Evolutionary conservation across 78 protist species (phyloP).

Genomic region (Acrasis kona): DNA sequence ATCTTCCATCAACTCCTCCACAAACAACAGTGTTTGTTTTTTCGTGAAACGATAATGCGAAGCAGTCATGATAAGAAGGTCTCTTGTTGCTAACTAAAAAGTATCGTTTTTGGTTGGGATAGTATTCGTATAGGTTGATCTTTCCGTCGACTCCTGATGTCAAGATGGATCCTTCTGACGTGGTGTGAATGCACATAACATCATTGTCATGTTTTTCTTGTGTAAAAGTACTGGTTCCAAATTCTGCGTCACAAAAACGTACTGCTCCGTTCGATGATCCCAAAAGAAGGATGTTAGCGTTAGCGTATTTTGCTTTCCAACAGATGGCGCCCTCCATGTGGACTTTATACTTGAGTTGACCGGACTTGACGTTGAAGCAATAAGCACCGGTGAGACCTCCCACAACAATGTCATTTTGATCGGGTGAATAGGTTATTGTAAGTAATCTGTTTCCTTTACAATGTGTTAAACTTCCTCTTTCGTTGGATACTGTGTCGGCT

Average conservation of each 20-base stretch:
- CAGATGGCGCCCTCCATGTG: not conserved
- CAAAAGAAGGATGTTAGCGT: not conserved
- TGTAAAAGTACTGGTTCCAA: not conserved
- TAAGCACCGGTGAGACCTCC: not conserved
- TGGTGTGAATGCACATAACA: not conserved
- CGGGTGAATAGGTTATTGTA: not conserved
- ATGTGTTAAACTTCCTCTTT: not conserved
- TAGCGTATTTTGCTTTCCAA: not conserved
- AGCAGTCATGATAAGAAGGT: not conserved
- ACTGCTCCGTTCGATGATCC: not conserved
- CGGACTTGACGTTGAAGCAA: not conserved
- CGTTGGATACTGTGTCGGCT: not conserved
- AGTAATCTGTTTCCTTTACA: not conserved
- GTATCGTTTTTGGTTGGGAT: not conserved
- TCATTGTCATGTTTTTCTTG: not conserved
- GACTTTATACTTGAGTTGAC: not conserved
- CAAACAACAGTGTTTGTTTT: not conserved
- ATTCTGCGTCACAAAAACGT: not conserved
- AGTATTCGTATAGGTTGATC: not conserved
- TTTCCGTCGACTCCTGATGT: not conserved
- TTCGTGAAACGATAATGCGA: not conserved
- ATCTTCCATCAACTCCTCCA: slow-evolving; percentile 4
- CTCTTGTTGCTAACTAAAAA: not conserved
- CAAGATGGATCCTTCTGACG: not conserved
- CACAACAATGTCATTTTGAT: not conserved